A percentile compares a stretch with the other conserved stretches of the same genome.
Conservation (phyloP, 2,329 filamentous ascomycete genomes). For the Aspergillus novoparasiticus region DNA sequence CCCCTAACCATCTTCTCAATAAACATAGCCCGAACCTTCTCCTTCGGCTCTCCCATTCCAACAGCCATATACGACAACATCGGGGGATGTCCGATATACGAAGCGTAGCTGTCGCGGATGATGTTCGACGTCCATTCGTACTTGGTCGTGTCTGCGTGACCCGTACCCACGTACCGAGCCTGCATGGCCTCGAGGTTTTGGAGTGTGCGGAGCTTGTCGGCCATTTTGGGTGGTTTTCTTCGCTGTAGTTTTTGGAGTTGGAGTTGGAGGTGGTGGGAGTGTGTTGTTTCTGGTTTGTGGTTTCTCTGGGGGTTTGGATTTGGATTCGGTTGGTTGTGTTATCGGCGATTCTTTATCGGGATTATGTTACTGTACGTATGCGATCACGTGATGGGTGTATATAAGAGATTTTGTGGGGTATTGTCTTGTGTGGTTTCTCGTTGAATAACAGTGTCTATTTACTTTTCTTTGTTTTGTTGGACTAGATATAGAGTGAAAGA, state of each 20-base stretch:
- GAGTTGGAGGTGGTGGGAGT: neutral
- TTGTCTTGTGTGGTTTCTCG: too few relatives aligned
- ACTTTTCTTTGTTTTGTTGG: neutral
- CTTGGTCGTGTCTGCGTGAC: slow-evolving; percentile 93
- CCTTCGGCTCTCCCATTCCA: slow-evolving; percentile 80
- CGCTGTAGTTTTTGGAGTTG: neutral
- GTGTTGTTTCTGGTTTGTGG: neutral
- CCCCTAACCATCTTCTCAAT: slow-evolving; percentile 74
- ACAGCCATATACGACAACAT: slow-evolving; percentile 87
- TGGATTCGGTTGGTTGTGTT: neutral
- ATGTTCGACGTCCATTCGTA: slow-evolving; percentile 98
- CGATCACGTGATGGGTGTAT: neutral
- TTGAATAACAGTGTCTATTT: too few relatives aligned
- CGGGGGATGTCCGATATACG: slow-evolving; percentile 85
- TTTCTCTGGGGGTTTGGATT: neutral
- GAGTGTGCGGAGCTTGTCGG: slow-evolving; percentile 95
- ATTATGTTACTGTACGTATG: too few relatives aligned
- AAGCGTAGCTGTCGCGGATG: slow-evolving; percentile 86
- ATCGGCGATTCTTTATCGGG: too few relatives aligned
- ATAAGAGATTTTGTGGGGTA: neutral
- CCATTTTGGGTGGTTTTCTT: slow-evolving; percentile 52
- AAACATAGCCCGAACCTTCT: slow-evolving; percentile 77
- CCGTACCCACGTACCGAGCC: slow-evolving; percentile 92
- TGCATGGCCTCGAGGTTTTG: slow-evolving; percentile 98
- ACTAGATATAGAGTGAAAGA: neutral